Percentiles rank a stretch among this genome's conserved stretches.
These are phyloP conservation scores for Petunia axillaris DNA, from an alignment of 257 asterid genomes.

Conservation along the genomic window DNA sequence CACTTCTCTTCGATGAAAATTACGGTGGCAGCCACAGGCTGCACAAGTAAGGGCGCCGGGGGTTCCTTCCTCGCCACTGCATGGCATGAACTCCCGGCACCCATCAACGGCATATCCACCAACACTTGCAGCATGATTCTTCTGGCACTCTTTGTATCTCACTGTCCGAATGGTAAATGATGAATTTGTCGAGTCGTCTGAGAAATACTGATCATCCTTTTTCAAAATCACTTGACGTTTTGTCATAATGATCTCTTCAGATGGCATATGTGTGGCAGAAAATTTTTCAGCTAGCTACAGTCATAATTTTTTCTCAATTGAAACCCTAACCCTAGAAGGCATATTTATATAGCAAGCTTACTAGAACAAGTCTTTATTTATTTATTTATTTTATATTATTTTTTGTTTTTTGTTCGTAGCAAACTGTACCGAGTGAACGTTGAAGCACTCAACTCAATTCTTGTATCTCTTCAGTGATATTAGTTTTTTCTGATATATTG, in stretches of 20 bases:
- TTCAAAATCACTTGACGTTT: conserved; percentile 36
- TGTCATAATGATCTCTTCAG: conserved; percentile 38
- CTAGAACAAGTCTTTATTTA: not conserved
- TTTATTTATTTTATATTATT: not conserved
- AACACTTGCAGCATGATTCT: conserved; percentile 77
- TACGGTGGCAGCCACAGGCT: conserved; percentile 91
- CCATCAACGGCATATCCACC: conserved; percentile 96
- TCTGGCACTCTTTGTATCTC: conserved; percentile 79
- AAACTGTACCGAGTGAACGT: not conserved
- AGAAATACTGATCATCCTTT: conserved; percentile 30
- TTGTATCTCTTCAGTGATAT: not conserved
- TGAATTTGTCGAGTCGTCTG: conserved; percentile 33
- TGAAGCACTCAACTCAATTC: not conserved
- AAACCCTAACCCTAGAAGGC: conserved; percentile 62
- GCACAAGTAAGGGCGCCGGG: conserved; percentile 69
- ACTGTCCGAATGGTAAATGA: conserved; percentile 42
- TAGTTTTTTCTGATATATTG: no score
- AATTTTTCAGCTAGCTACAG: conserved; percentile 15
- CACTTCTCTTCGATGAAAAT: conserved; percentile 67
- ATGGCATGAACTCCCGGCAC: conserved; percentile 88
- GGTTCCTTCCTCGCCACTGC: conserved; percentile 31
- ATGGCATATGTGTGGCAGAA: conserved; percentile 7
- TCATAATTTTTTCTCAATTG: conserved; percentile 26
- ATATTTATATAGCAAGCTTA: conserved; percentile 48
- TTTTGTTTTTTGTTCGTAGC: not conserved